phyloP scores from a whole-genome alignment of 164 flowering plant genomes.

The Chimonanthus praecox region DNA sequence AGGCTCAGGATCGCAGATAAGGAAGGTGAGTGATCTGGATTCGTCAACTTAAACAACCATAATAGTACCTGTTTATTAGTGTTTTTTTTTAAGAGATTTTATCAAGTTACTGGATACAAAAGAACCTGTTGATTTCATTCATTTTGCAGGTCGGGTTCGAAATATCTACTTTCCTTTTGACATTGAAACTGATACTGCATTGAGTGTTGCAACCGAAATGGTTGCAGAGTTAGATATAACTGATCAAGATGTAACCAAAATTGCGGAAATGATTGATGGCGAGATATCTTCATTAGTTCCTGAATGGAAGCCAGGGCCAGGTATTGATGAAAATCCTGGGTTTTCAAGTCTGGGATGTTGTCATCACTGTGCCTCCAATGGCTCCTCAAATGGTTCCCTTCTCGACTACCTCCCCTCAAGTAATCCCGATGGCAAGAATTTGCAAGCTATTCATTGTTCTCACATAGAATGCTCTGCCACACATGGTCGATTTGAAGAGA shows the following conservation, averaged over 20 bases:
- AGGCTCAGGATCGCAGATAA: constrained; percentile 77
- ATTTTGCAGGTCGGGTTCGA: constrained; percentile 58
- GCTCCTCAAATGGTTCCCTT: constrained; percentile 42
- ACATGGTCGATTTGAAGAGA: constrained; percentile 85
- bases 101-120: neutral
- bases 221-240: constrained; percentile 73
- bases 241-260: constrained; percentile 79
- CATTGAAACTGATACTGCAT: constrained; percentile 74
- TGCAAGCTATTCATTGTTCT: constrained; percentile 29
- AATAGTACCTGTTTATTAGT: neutral
- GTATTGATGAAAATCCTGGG: constrained; percentile 27
- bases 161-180: constrained; percentile 92
- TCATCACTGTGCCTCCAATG: constrained; percentile 40
- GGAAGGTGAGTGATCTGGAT: constrained; percentile 46
- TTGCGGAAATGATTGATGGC: constrained; percentile 88
- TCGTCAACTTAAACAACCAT: neutral
- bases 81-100: neutral
- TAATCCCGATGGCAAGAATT: constrained; percentile 27
- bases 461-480: constrained; percentile 52
- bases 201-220: constrained; percentile 88
- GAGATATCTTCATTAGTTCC: constrained; percentile 77
- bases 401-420: constrained; percentile 33
- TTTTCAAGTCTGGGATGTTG: constrained; percentile 19
- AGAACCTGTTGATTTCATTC: constrained; percentile 3
- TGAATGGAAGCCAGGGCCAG: constrained; percentile 49